phyloP scores from a whole-genome alignment of 2,329 filamentous ascomycete genomes.

The Thielaviopsis populi region DNA sequence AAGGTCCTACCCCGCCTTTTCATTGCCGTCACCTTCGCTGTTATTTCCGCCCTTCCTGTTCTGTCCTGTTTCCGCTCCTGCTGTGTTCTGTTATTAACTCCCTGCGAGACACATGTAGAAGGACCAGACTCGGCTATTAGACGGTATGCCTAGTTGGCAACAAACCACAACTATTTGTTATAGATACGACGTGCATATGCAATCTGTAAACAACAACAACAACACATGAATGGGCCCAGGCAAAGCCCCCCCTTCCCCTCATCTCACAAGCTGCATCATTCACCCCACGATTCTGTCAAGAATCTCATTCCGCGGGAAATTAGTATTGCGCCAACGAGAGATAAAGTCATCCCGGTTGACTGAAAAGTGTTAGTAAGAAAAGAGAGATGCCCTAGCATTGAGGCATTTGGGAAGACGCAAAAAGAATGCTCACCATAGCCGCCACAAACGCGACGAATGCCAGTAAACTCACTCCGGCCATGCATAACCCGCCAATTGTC shows the following conservation, averaged over 20 bases:
- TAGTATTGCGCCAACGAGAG: slow-evolving; percentile 60
- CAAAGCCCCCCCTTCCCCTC: neutral
- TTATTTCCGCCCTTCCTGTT: neutral
- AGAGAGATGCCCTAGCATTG: neutral
- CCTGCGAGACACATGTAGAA: neutral
- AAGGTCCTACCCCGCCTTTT: neutral
- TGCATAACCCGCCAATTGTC: slow-evolving; percentile 94
- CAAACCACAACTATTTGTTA: too few species aligned
- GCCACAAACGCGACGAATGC: slow-evolving; percentile 75
- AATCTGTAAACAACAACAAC: too few species aligned
- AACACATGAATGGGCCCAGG: neutral
- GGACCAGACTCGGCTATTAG: too few species aligned
- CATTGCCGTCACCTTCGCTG: neutral
- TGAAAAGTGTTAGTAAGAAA: slow-evolving; percentile 24
- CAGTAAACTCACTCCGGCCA: slow-evolving; percentile 68
- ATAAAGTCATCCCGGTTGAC: slow-evolving; percentile 70
- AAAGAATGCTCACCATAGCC: slow-evolving; percentile 56
- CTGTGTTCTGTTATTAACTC: neutral
- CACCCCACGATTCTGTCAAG: slow-evolving; percentile 17
- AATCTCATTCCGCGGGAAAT: slow-evolving; percentile 37
- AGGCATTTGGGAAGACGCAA: neutral
- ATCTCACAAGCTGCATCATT: neutral
- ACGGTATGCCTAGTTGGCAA: too few species aligned
- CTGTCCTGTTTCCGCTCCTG: neutral
- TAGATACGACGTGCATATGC: too few species aligned